Conservation (phyloP, 495 filamentous ascomycete species). For the Tuber aestivum region DNA sequence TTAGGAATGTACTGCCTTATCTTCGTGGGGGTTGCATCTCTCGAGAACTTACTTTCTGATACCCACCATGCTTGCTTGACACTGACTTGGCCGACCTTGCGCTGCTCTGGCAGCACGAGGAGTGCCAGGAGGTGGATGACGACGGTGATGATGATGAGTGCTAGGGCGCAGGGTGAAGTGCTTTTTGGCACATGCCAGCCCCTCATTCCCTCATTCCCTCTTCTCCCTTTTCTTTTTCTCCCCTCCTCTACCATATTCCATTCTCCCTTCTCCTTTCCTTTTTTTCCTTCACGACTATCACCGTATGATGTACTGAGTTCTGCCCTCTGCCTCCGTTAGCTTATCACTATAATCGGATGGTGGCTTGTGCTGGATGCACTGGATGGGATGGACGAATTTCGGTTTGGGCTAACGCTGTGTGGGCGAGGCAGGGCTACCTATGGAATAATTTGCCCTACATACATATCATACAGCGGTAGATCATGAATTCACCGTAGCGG, state of each 20-base stretch:
- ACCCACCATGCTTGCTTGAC: background rate
- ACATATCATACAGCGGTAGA: background rate
- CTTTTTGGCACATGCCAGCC: background rate
- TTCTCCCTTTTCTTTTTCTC: background rate
- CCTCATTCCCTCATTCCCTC: slow-evolving; percentile 1
- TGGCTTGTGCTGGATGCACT: background rate
- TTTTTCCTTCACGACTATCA: background rate
- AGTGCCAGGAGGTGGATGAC: background rate
- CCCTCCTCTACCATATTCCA: background rate
- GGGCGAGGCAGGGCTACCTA: background rate
- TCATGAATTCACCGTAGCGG: background rate
- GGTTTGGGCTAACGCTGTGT: background rate
- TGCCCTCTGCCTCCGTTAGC: background rate
- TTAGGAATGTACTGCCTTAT: slow-evolving; percentile 2
- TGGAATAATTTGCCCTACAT: background rate
- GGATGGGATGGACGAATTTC: background rate
- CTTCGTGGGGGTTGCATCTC: background rate
- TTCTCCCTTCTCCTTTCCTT: background rate
- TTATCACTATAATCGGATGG: background rate
- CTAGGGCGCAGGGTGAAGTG: background rate
- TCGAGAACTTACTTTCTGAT: background rate
- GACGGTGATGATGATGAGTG: background rate
- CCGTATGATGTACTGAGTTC: background rate
- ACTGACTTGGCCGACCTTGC: background rate
- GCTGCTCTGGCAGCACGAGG: background rate